Evolutionary conservation across 306 rosid species (phyloP).

Genomic region (Glycine tomentella): DNA sequence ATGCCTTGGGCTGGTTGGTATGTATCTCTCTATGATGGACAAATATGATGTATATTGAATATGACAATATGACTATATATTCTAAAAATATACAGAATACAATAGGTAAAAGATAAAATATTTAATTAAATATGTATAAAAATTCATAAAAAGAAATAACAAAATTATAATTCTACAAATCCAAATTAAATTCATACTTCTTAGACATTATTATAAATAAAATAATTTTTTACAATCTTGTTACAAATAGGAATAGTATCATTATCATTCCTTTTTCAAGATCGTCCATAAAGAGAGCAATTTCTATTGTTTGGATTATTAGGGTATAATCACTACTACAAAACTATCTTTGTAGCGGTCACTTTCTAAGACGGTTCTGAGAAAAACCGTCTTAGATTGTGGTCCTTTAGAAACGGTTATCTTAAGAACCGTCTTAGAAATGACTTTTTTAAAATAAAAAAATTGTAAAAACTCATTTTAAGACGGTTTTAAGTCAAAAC

Average conservation of each 20-base stretch:
- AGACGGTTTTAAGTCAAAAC: too few relatives aligned
- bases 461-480: too few relatives aligned
- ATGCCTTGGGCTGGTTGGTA: constrained; percentile 87
- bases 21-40: not conserved
- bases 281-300: too few relatives aligned
- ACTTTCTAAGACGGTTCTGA: too few relatives aligned
- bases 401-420: too few relatives aligned
- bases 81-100: not conserved
- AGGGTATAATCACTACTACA: too few relatives aligned
- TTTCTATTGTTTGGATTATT: too few relatives aligned
- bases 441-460: too few relatives aligned
- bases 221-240: not conserved
- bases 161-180: not conserved
- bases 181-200: not conserved
- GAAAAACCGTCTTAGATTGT: too few relatives aligned
- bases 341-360: too few relatives aligned
- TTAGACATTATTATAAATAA: not conserved
- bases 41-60: not conserved
- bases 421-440: too few relatives aligned
- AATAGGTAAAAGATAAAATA: not conserved
- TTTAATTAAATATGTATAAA: not conserved
- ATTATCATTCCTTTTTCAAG: not conserved
- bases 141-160: not conserved
- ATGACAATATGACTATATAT: not conserved
- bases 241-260: not conserved